These are phyloP conservation scores for Lichtheimia corymbifera DNA, from an alignment of 371 early-diverging fungal genomes.

Conservation along the genomic window DNA sequence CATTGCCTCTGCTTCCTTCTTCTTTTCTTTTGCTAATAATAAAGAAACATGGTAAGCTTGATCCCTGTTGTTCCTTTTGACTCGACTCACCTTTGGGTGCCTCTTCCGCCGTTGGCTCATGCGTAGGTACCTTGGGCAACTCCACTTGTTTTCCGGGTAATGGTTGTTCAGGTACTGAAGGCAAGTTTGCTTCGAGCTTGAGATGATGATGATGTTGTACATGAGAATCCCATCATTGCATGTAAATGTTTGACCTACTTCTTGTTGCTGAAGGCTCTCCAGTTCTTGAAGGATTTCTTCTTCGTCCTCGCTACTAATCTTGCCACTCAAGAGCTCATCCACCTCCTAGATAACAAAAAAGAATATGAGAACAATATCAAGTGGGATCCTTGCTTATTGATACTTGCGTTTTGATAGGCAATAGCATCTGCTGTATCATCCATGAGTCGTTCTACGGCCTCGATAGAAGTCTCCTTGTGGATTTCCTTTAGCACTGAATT, in stretches of 20 bases:
- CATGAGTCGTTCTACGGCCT: conserved; percentile 91
- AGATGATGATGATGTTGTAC: neutral
- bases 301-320: conserved; percentile 80
- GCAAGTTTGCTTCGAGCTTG: conserved; percentile 38
- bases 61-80: neutral
- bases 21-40: neutral
- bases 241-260: conserved; percentile 29
- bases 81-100: conserved; percentile 11
- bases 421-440: conserved; percentile 96
- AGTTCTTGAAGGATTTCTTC: conserved; percentile 84
- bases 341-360: conserved; percentile 60
- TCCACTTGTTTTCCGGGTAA: conserved; percentile 7
- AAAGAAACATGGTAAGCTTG: neutral
- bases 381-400: neutral
- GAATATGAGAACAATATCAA: neutral
- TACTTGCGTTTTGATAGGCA: conserved; percentile 85
- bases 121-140: conserved; percentile 39
- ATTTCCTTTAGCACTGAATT: conserved; percentile 86
- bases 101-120: conserved; percentile 15
- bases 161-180: conserved; percentile 33
- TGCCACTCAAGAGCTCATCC: conserved; percentile 70
- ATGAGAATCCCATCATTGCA: neutral
- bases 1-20: conserved; percentile 6
- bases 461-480: conserved; percentile 89
- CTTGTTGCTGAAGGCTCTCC: conserved; percentile 56